Evolutionary conservation across 768 basidiomycete genomes (phyloP).

Genomic region (Serpula lacrymans): DNA sequence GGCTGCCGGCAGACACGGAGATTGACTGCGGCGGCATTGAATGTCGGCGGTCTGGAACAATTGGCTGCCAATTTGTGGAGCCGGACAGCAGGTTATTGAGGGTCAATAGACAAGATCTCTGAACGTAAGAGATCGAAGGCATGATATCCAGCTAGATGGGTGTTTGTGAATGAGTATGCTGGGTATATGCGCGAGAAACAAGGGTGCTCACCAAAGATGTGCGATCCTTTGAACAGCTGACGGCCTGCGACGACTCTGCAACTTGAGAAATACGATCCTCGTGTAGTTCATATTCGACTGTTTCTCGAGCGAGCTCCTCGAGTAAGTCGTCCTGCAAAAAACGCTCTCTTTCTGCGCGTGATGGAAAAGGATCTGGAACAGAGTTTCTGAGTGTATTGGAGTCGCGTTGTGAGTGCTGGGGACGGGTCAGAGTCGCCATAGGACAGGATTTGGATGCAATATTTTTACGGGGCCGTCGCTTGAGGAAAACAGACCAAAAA

Average conservation of each 20-base stretch:
- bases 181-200: too few species aligned
- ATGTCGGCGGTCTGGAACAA: conserved; percentile 57
- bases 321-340: conserved; percentile 11
- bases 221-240: neutral
- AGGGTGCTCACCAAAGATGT: conserved; percentile 7
- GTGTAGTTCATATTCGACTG: conserved; percentile 15
- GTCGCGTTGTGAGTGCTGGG: conserved; percentile 5
- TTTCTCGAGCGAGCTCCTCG: conserved; percentile 19
- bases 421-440: conserved; percentile 28
- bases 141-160: conserved; percentile 52
- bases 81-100: conserved; percentile 65
- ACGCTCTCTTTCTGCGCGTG: conserved; percentile 7
- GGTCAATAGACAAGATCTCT: conserved; percentile 71
- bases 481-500: too few species aligned
- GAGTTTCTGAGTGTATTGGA: conserved; percentile 3
- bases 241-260: conserved; percentile 1
- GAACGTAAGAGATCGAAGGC: conserved; percentile 71
- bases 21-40: conserved; percentile 51
- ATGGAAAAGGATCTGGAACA: conserved; percentile 7
- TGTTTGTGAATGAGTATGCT: too few species aligned
- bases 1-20: conserved; percentile 21
- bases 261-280: too few species aligned
- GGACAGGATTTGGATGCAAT: neutral
- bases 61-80: conserved; percentile 47
- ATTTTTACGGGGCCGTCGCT: neutral